Evolutionary conservation across 495 filamentous ascomycete species (phyloP).

Genomic region (Tuber microsphaerosporum): DNA sequence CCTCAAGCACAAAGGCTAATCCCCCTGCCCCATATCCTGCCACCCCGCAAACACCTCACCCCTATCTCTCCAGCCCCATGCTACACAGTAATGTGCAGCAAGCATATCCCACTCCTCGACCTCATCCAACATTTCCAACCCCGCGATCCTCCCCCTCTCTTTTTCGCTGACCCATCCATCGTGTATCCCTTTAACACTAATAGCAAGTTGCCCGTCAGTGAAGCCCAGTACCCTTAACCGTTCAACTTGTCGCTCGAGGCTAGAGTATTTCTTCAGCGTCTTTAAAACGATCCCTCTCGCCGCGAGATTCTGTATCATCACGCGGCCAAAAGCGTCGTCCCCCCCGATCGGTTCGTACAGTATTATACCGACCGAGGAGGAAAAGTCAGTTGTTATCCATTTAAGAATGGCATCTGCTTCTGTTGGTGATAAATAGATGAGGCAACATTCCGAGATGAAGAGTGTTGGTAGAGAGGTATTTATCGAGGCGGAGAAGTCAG

Average conservation of each 20-base stretch:
- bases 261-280: constrained; percentile 65
- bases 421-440: constrained; percentile 68
- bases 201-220: constrained; percentile 49
- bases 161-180: constrained; percentile 58
- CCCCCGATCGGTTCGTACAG: constrained; percentile 87
- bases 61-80: constrained; percentile 66
- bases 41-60: constrained; percentile 38
- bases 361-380: constrained; percentile 55
- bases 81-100: constrained; percentile 81
- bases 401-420: constrained; percentile 58
- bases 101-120: constrained; percentile 89
- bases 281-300: constrained; percentile 76
- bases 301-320: constrained; percentile 87
- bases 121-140: constrained; percentile 85
- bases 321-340: constrained; percentile 73
- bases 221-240: constrained; percentile 61
- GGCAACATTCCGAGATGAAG: constrained; percentile 85
- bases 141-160: constrained; percentile 76
- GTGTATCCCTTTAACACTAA: constrained; percentile 70
- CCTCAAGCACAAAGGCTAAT: neutral
- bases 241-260: constrained; percentile 56
- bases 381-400: constrained; percentile 56
- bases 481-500: constrained; percentile 42
- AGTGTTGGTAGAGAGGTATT: constrained; percentile 63
- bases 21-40: constrained; percentile 30